Percentiles rank a stretch among this genome's conserved stretches.
phyloP scores from a whole-genome alignment of 2,329 filamentous ascomycete genomes.

The Fusarium temperatum region DNA sequence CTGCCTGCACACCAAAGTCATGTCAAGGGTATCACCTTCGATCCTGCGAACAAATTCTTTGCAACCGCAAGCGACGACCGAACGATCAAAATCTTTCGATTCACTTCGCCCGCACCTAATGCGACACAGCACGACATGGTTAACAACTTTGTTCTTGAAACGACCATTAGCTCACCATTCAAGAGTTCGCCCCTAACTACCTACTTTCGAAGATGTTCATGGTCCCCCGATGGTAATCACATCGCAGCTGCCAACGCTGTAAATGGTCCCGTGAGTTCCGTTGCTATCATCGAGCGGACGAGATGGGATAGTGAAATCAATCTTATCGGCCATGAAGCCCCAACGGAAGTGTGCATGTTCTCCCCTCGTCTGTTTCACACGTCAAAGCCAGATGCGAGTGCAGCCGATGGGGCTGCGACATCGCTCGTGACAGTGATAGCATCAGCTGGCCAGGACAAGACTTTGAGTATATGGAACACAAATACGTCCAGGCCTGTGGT shows the following conservation, averaged over 20 bases:
- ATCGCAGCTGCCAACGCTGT: conserved; percentile 97
- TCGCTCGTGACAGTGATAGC: conserved; percentile 89
- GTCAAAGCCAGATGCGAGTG: conserved; percentile 67
- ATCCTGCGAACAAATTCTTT: conserved; percentile 99
- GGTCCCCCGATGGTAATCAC: conserved; percentile 96
- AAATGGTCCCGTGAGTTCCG: conserved; percentile 95
- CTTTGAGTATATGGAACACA: conserved; percentile 96
- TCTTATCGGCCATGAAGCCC: conserved; percentile 94
- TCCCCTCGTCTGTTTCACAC: conserved; percentile 89
- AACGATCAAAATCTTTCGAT: conserved; percentile 95
- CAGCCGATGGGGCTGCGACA: conserved; percentile 53
- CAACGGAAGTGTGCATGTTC: conserved; percentile 96
- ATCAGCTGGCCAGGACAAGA: conserved; percentile 96
- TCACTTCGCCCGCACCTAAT: conserved; percentile 89
- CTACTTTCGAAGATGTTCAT: conserved; percentile 95
- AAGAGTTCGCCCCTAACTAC: conserved; percentile 92
- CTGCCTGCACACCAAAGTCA: conserved; percentile 94
- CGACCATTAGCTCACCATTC: conserved; percentile 89
- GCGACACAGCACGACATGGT: conserved; percentile 94
- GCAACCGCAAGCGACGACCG: conserved; percentile 97
- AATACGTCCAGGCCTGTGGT: conserved; percentile 91
- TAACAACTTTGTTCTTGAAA: conserved; percentile 94
- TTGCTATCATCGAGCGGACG: conserved; percentile 92
- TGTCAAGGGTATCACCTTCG: conserved; percentile 98
- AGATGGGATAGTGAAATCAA: conserved; percentile 98